These are phyloP conservation scores for Eutrema salsugineum DNA, from an alignment of 441 rosid genomes.

Conservation along the genomic window DNA sequence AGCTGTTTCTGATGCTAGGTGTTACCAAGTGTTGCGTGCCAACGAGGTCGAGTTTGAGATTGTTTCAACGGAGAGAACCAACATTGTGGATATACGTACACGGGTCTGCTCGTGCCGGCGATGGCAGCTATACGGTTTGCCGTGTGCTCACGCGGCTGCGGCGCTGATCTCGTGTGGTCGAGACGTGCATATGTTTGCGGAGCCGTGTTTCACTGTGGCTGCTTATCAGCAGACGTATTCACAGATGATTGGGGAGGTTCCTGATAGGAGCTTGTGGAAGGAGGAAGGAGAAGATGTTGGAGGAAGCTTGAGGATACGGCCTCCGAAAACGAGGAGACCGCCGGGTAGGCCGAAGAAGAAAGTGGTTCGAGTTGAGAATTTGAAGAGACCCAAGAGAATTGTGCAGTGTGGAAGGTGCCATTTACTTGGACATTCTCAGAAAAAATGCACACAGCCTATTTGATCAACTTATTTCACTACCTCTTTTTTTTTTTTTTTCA, in stretches of 20 bases:
- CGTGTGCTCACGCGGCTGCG: conserved; percentile 94
- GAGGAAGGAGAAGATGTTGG: conserved; percentile 60
- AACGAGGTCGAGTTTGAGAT: conserved; percentile 96
- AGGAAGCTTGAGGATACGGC: conserved; percentile 52
- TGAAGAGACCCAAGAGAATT: conserved; percentile 84
- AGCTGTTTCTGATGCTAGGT: conserved; percentile 79
- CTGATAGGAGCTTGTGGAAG: conserved; percentile 71
- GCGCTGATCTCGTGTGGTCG: conserved; percentile 91
- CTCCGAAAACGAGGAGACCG: conserved; percentile 86
- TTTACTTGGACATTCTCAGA: conserved; percentile 96
- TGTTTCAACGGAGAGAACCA: conserved; percentile 87
- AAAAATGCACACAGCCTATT: conserved; percentile 90
- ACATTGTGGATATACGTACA: conserved; percentile 79
- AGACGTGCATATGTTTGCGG: conserved; percentile 73
- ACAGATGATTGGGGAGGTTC: conserved; percentile 59
- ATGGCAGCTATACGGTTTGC: conserved; percentile 92
- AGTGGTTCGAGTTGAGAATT: conserved; percentile 78
- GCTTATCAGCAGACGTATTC: conserved; percentile 77
- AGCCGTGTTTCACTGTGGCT: conserved; percentile 73
- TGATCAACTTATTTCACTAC: conserved; percentile 33
- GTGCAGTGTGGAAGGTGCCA: conserved; percentile 97
- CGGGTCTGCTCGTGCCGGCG: conserved; percentile 86
- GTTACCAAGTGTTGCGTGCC: conserved; percentile 94
- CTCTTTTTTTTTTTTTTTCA: background rate
- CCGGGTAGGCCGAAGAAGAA: conserved; percentile 94